phyloP scores from a whole-genome alignment of 257 asterid genomes.

The Catharanthus roseus region DNA sequence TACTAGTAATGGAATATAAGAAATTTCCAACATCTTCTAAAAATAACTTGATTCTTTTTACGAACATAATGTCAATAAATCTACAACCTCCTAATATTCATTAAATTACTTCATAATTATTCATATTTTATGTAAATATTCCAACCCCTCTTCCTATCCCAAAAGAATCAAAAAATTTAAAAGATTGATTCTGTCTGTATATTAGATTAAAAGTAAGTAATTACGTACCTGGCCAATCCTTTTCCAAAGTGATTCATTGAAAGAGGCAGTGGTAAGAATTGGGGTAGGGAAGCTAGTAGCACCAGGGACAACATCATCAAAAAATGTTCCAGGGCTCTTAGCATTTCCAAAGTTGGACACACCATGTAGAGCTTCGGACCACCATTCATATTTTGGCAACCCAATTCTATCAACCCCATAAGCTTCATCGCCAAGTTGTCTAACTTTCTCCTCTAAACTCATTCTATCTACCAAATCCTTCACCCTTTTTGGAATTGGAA shows the following conservation, averaged over 20 bases:
- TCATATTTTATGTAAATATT: no score
- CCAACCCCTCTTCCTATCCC: no score
- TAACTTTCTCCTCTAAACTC: constrained; percentile 24
- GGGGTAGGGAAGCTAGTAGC: constrained; percentile 9
- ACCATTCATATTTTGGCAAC: constrained; percentile 39
- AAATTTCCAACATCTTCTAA: no score
- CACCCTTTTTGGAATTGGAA: no score
- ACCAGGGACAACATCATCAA: constrained; percentile 14
- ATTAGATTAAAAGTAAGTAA: no score
- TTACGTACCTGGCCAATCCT: constrained; percentile 4
- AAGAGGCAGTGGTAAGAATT: background rate
- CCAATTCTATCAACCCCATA: constrained; percentile 33
- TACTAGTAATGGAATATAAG: no score
- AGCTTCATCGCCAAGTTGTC: constrained; percentile 38
- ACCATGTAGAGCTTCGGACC: constrained; percentile 38
- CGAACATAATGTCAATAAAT: no score
- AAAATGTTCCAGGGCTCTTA: constrained; percentile 9
- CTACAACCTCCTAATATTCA: no score
- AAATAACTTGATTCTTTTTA: no score
- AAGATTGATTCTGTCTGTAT: no score
- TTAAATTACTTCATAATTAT: no score
- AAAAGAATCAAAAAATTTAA: no score
- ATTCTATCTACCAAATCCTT: constrained; percentile 37
- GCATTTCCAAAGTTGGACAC: constrained; percentile 20
- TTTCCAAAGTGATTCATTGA: constrained; percentile 11